Base-by-base conservation (phyloP, 163 green algal species). In the Scenedesmus sp. region DNA sequence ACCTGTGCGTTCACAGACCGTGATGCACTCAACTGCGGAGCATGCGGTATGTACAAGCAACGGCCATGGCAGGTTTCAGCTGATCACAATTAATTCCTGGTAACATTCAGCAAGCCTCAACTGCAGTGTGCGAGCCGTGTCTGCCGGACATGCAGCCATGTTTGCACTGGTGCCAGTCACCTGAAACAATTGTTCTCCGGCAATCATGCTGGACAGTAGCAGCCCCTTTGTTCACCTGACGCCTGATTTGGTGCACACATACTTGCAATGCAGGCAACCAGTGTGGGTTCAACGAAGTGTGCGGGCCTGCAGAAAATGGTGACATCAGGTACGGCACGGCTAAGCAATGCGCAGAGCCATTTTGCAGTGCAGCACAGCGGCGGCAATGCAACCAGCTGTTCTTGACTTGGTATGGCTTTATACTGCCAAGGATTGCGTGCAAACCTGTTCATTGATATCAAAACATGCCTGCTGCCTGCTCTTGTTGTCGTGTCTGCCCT, bases 11-110 rank as follows among this genome's bases (percentile, higher is more conserved):
- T 57, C 26, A 57, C 54, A 59, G 16, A 59, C 79, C 13, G 54
- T 3, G 79, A 85, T 76, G 66, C 66, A 59, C 16, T 59, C n/a
- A 59, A 85, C 79, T 85, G 79, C 54, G 79, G 79, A 26, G 79
- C 13, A 34, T 85, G 79, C 54, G 79, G 79, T 85, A n/a, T 85
- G 79, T 34, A 15, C 79, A 76, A 76, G 16, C 16, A 76, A 8
- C 66, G 3, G 16, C 3, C 34, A 46, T 46, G 26, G 59, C 59
- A 64, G 59, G 9, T 64, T 64, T 64, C 9, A 46, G 34, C 34
- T 46, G 34, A 46, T 46, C 34, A 46, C 34, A 46, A 46, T 46
- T 46, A 46, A 46, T 46, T 46, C 34, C 34, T 46, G 34, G 34
- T 46, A 46, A 46, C 34, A 46, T 46, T 46, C 34, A 46, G 34